Conservation (phyloP, 129 eudicot species). For the Tanacetum coccineum region DNA sequence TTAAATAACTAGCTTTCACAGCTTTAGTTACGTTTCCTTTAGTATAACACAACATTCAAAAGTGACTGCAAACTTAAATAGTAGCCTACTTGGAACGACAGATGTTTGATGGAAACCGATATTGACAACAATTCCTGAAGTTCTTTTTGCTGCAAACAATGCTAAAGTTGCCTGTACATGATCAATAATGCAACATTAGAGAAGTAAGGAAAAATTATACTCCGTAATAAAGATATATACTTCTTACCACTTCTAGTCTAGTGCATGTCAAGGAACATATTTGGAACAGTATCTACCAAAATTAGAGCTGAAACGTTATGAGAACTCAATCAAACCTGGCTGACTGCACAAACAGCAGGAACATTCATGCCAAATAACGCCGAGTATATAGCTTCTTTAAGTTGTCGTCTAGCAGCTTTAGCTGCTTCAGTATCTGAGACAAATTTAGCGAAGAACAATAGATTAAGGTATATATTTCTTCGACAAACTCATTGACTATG, state of each 20-base stretch:
- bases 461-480: neutral
- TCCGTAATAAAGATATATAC: neutral
- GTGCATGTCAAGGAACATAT: constrained; percentile 2
- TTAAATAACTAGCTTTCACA: no score
- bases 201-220: neutral
- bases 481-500: neutral
- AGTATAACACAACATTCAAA: neutral
- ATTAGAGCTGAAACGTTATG: neutral
- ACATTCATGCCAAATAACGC: constrained; percentile 90
- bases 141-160: constrained; percentile 77
- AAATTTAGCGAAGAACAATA: neutral
- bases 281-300: neutral
- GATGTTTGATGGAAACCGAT: constrained; percentile 90
- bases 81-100: constrained; percentile 80
- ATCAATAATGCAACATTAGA: constrained; percentile 25
- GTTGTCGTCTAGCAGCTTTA: constrained; percentile 79
- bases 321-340: constrained; percentile 54
- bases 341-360: constrained; percentile 93
- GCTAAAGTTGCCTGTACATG: constrained; percentile 77
- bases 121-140: constrained; percentile 91
- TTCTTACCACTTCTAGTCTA: neutral
- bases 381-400: constrained; percentile 71
- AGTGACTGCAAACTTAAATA: neutral
- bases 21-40: no score
- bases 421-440: constrained; percentile 85